Base-by-base conservation (phyloP, 805 yeast genomes). In the Candida endomychidarum region DNA sequence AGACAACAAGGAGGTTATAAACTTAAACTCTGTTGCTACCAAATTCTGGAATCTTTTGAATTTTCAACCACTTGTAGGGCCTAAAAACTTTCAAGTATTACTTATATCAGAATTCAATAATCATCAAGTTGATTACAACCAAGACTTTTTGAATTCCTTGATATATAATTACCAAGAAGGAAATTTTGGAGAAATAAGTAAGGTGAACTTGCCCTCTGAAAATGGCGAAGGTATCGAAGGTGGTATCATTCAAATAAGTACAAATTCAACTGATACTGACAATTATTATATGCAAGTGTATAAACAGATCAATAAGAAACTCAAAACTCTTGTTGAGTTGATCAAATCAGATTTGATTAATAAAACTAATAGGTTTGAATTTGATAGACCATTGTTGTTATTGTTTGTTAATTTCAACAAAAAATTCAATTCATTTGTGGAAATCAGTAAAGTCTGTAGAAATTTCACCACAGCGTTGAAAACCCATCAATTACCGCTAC, bases 1-100 rank as follows among this genome's bases (percentile, higher is more conserved):
- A 5, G 25, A 20, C 8, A 16, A 29, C 20, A 61, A 68, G 12
- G 51, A 47, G 42, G 73, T 66, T 23, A 65, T 74, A 29, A 78
- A 72, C 54, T 70, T 71, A 49, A 63, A 67, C 38, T 54, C 59
- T 6, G 63, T 70, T 22, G 78, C 76, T 34, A 57, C 74, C 12
- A 57, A 60, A 43, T 75, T 74, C 51, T 82, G 83, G 89, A 78
- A 67, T 49, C 61, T 70, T 31, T 53, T 85, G 49, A 75, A 77
- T 42, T 67, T 84, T 36, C 71, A 73, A 31, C 86, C 91, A 0
- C 50, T 74, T 6, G 55, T 58, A 17, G 73, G 71, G 1, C 57
- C 63, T 1, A 81, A 83, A 45, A 64, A 75, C 42, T 74, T 81
- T 43, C 75, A 74, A 40, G 58, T 79, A 6, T 46, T 83, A 7